phyloP scores from a whole-genome alignment of 306 rosid genomes.

The Psophocarpus tetragonolobus region DNA sequence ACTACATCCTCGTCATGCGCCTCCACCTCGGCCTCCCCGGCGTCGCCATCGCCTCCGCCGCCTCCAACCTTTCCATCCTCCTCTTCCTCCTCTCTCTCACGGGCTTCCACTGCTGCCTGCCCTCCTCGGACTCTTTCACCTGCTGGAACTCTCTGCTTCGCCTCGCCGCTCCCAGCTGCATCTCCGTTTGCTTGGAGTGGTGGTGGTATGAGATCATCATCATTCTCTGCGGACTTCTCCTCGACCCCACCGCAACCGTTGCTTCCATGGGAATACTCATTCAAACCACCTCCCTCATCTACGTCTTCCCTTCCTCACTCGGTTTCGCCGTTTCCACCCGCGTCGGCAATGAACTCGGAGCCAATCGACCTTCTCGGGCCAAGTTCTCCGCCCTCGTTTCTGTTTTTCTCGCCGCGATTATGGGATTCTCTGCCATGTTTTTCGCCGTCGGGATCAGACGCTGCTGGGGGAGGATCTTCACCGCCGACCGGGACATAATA shows the following conservation, averaged over 20 bases:
- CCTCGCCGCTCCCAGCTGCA: slow-evolving; percentile 84
- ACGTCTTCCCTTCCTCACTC: slow-evolving; percentile 85
- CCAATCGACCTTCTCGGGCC: slow-evolving; percentile 52
- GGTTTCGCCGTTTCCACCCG: slow-evolving; percentile 86
- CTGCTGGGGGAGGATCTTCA: slow-evolving; percentile 81
- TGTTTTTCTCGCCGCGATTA: slow-evolving; percentile 46
- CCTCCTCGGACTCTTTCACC: slow-evolving; percentile 58
- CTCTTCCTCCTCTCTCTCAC: slow-evolving; percentile 43
- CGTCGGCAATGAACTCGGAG: slow-evolving; percentile 87
- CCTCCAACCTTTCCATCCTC: slow-evolving; percentile 57
- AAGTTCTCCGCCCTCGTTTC: slow-evolving; percentile 59
- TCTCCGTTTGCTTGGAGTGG: slow-evolving; percentile 94
- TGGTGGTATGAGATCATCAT: slow-evolving; percentile 99
- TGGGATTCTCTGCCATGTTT: slow-evolving; percentile 61
- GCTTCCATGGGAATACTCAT: slow-evolving; percentile 93
- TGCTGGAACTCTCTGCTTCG: slow-evolving; percentile 72
- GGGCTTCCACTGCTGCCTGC: slow-evolving; percentile 59
- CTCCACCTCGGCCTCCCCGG: slow-evolving; percentile 58
- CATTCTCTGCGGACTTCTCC: slow-evolving; percentile 70
- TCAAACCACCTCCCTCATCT: slow-evolving; percentile 82
- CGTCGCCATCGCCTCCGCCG: slow-evolving; percentile 74
- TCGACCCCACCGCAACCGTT: slow-evolving; percentile 77
- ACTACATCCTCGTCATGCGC: slow-evolving; percentile 43
- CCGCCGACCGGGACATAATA: slow-evolving; percentile 54
- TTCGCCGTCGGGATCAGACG: slow-evolving; percentile 63